Conservation (phyloP, 805 yeast genomes). For the Candida awuae region DNA sequence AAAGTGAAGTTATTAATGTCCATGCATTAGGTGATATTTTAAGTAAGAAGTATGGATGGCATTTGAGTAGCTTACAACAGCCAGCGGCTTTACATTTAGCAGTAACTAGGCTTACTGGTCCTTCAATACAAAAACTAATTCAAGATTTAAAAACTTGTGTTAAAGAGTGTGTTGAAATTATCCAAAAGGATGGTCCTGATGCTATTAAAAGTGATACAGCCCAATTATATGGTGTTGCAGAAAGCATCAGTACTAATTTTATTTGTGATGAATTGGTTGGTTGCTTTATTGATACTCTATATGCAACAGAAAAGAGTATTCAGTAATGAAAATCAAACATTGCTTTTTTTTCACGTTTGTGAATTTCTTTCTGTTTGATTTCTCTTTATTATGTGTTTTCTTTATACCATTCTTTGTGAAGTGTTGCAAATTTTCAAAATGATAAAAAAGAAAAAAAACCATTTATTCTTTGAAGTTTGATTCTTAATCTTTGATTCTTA, state of each 20-base stretch:
- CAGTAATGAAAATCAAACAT: background rate
- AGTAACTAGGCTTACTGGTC: conserved; percentile 61
- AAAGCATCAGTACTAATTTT: conserved; percentile 75
- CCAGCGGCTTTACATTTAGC: conserved; percentile 94
- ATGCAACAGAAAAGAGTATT: conserved; percentile 36
- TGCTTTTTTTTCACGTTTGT: background rate
- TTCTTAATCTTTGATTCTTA: no score
- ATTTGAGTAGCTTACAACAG: conserved; percentile 73
- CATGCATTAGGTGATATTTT: conserved; percentile 74
- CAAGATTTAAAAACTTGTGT: conserved; percentile 41
- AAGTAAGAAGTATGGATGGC: conserved; percentile 67
- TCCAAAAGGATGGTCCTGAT: conserved; percentile 9
- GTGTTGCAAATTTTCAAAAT: background rate
- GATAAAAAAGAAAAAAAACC: no score
- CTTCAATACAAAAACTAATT: conserved; percentile 53
- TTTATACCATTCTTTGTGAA: background rate
- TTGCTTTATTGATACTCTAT: conserved; percentile 75
- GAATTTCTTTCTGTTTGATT: no score
- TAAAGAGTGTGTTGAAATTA: conserved; percentile 28
- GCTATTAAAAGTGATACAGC: conserved; percentile 53
- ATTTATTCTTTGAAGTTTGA: no score
- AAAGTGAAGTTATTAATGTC: conserved; percentile 52
- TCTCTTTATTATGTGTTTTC: background rate
- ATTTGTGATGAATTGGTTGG: conserved; percentile 74
- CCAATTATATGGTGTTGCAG: conserved; percentile 92